Conservation (phyloP, 257 asterid species). For the Prunella vulgaris region DNA sequence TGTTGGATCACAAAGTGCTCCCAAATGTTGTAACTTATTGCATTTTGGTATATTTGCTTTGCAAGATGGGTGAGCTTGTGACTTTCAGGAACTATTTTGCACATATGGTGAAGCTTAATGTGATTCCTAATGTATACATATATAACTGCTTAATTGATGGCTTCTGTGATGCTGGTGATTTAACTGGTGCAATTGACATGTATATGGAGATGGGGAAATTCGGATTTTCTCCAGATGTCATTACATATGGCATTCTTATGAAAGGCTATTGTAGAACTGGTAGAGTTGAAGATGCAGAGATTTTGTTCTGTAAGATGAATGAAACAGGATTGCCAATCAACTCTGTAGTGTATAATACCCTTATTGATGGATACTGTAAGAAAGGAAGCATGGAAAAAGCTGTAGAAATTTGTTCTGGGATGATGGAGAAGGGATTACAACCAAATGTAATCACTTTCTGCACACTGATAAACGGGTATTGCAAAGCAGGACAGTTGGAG, state of each 20-base stretch:
- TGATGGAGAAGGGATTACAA: slow-evolving; percentile 54
- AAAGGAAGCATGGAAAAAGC: slow-evolving; percentile 59
- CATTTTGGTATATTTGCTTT: slow-evolving; percentile 39
- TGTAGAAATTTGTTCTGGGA: slow-evolving; percentile 49
- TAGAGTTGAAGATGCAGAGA: slow-evolving; percentile 56
- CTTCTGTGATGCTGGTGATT: slow-evolving; percentile 36
- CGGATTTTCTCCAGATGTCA: slow-evolving; percentile 51
- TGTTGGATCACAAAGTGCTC: slow-evolving; percentile 40
- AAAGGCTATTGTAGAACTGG: slow-evolving; percentile 51
- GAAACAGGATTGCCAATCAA: slow-evolving; percentile 30
- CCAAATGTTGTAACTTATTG: slow-evolving; percentile 56
- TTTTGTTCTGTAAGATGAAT: slow-evolving; percentile 37
- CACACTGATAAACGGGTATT: slow-evolving; percentile 59
- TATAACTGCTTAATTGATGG: slow-evolving; percentile 66
- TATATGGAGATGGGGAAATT: slow-evolving; percentile 49
- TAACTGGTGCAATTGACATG: slow-evolving; percentile 38
- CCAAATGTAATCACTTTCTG: slow-evolving; percentile 54
- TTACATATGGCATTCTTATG: slow-evolving; percentile 56
- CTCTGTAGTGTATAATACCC: slow-evolving; percentile 51
- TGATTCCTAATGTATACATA: slow-evolving; percentile 49
- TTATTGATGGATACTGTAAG: slow-evolving; percentile 59
- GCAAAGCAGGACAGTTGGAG: slow-evolving; percentile 50
- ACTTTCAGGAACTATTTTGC: slow-evolving; percentile 51
- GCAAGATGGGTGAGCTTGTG: slow-evolving; percentile 41
- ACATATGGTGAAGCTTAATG: slow-evolving; percentile 62